A percentile compares a stretch with the other conserved stretches of the same genome.
These are phyloP conservation scores for Pythium phragmitis DNA, from an alignment of 352 stramenopile species.

Conservation along the genomic window DNA sequence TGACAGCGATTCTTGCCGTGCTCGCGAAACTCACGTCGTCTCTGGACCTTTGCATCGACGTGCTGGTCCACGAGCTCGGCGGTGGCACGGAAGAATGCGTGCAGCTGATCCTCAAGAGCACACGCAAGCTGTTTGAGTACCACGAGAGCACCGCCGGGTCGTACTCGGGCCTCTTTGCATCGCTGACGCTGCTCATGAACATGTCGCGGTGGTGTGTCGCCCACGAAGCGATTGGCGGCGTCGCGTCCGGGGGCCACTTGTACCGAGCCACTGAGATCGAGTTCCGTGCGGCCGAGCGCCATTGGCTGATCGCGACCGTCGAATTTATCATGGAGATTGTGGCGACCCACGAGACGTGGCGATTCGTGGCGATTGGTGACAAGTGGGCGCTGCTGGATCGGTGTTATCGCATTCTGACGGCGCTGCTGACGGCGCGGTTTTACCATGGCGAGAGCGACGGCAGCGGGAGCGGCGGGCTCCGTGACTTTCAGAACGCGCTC, in stretches of 20 bases:
- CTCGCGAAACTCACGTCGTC: constrained; percentile 41
- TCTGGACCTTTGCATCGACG: constrained; percentile 32
- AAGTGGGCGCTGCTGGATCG: constrained; percentile 50
- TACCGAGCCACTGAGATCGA: constrained; percentile 9
- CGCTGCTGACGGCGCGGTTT: constrained; percentile 45
- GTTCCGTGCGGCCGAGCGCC: constrained; percentile 25
- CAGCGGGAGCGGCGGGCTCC: constrained; percentile 39
- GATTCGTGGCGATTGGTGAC: constrained; percentile 39
- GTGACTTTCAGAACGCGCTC: constrained; percentile 47
- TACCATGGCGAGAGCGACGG: constrained; percentile 28
- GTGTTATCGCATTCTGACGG: constrained; percentile 54
- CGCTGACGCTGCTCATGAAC: constrained; percentile 54
- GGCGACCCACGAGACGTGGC: constrained; percentile 62
- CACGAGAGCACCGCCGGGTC: constrained; percentile 48
- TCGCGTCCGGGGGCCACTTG: neutral
- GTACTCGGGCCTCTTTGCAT: constrained; percentile 53
- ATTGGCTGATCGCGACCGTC: constrained; percentile 53
- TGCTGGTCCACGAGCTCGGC: constrained; percentile 49
- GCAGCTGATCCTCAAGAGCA: constrained; percentile 47
- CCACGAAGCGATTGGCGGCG: constrained; percentile 35
- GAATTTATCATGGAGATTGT: constrained; percentile 65
- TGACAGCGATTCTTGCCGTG: constrained; percentile 40
- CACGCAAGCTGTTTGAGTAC: constrained; percentile 62
- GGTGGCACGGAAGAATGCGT: constrained; percentile 55
- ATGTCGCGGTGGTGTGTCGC: constrained; percentile 59